phyloP scores from a whole-genome alignment of 768 basidiomycete species.

The Amanita muscaria region DNA sequence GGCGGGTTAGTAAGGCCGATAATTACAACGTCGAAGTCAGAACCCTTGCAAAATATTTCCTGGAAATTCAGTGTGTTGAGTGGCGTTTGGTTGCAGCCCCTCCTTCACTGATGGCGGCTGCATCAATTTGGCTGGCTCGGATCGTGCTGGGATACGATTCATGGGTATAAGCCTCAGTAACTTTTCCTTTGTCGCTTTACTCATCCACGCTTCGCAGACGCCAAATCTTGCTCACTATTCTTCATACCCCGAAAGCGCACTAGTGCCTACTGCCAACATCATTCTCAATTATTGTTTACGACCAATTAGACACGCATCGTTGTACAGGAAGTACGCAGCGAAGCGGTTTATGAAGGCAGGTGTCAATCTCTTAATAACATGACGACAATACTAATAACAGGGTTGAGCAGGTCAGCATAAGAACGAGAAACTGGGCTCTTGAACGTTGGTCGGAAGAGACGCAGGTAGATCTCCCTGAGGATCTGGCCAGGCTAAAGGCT shows the following conservation, averaged over 20 bases:
- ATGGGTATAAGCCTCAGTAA: conserved; percentile 63
- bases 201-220: conserved; percentile 33
- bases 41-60: conserved; percentile 88
- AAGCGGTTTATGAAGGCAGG: conserved; percentile 82
- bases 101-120: conserved; percentile 83
- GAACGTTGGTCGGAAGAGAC: conserved; percentile 60
- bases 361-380: not conserved
- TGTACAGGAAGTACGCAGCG: conserved; percentile 88
- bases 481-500: conserved; percentile 52
- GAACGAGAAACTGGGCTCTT: conserved; percentile 79
- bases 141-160: conserved; percentile 71
- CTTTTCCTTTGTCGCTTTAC: not conserved
- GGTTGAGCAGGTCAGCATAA: conserved; percentile 61
- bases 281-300: conserved; percentile 91
- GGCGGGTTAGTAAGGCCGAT: conserved; percentile 93
- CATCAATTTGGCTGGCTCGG: conserved; percentile 84
- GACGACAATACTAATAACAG: too few species aligned
- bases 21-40: conserved; percentile 88
- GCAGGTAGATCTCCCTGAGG: conserved; percentile 48
- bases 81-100: conserved; percentile 75
- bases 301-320: conserved; percentile 70
- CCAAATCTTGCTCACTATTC: conserved; percentile 91
- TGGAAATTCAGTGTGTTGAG: conserved; percentile 88
- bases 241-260: conserved; percentile 75
- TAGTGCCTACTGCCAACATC: conserved; percentile 83